Base-by-base conservation (phyloP, 106 monocot genomes). In the Cymbidium sinense region DNA sequence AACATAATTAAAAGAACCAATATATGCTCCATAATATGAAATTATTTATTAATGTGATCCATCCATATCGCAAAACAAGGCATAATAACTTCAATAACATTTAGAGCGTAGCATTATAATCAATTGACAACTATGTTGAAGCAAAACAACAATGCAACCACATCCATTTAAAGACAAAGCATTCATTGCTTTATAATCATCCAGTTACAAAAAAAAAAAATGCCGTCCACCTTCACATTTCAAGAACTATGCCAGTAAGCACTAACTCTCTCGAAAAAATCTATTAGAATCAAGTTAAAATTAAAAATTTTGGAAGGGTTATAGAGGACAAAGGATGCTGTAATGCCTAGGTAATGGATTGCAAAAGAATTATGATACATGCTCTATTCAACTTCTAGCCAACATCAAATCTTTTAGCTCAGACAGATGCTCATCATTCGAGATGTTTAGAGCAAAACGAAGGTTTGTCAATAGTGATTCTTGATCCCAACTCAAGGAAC, bases 401-500 rank as follows among this genome's bases (percentile, higher is more conserved):
- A 67, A 79, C 36, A 79, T 50, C 33, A 79, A 71, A 19, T 70
- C 31, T 34, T 71, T 70, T 71, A 79, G 2, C 28, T 71, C 79
- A 15, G 65, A 29, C 72, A 70, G 35, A 34, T 71, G 70, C 50
- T 79, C 79, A 52, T 79, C 79, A 79, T 79, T 79, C 20, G 79
- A 79, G 50, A 79, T 79, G 79, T 79, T 43, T 33, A 79, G 71
- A 43, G 70, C 70, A 79, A 12, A n/a, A 34, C 79, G 79, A 11
- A 79, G 47, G 30, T 79, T 79, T 25, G 79, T 70, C 70, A 79
- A 70, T 31, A 79, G 33, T 51, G 71, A 70, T 76, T 81, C 81
- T 81, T 81, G 75, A 3, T 76, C 81, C 81, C 81, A 81, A 81
- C 76, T 81, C 43, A 81, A 33, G 50, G 81, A 50, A 25, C 81